These are phyloP conservation scores for Daldinia sp. DNA, from an alignment of 2,329 filamentous ascomycete species.

Conservation along the genomic window DNA sequence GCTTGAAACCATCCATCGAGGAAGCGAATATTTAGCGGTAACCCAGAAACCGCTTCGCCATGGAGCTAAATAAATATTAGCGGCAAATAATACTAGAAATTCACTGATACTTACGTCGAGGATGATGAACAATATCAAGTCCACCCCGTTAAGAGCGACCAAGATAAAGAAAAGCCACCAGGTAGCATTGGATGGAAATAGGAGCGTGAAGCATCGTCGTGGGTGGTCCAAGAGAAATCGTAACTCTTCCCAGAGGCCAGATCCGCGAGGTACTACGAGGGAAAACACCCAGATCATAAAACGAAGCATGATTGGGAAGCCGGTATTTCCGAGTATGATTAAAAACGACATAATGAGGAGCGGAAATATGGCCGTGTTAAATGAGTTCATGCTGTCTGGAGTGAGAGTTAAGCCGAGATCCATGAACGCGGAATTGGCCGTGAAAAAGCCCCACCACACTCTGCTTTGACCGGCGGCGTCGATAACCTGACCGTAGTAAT, in stretches of 20 bases:
- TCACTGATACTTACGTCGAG: slow-evolving; percentile 73
- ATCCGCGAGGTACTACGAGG: slow-evolving; percentile 68
- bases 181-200: slow-evolving; percentile 89
- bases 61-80: slow-evolving; percentile 64
- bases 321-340: slow-evolving; percentile 94
- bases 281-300: slow-evolving; percentile 88
- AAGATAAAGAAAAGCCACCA: slow-evolving; percentile 97
- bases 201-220: slow-evolving; percentile 91
- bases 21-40: slow-evolving; percentile 78
- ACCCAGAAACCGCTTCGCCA: slow-evolving; percentile 69
- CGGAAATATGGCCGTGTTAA: slow-evolving; percentile 77
- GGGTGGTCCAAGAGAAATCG: slow-evolving; percentile 93
- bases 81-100: slow-evolving; percentile 1
- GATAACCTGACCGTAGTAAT: slow-evolving; percentile 72
- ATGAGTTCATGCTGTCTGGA: slow-evolving; percentile 92
- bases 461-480: slow-evolving; percentile 66
- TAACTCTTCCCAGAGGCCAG: slow-evolving; percentile 86
- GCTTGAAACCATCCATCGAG: slow-evolving; percentile 92
- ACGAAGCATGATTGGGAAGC: slow-evolving; percentile 92
- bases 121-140: slow-evolving; percentile 90
- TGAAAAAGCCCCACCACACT: slow-evolving; percentile 94
- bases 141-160: slow-evolving; percentile 80
- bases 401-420: slow-evolving; percentile 95
- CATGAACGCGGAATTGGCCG: slow-evolving; percentile 86
- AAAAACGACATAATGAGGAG: slow-evolving; percentile 83